Evolutionary conservation across 2,329 filamentous ascomycete genomes (phyloP).

Genomic region (Pseudogymnoascus sp.): DNA sequence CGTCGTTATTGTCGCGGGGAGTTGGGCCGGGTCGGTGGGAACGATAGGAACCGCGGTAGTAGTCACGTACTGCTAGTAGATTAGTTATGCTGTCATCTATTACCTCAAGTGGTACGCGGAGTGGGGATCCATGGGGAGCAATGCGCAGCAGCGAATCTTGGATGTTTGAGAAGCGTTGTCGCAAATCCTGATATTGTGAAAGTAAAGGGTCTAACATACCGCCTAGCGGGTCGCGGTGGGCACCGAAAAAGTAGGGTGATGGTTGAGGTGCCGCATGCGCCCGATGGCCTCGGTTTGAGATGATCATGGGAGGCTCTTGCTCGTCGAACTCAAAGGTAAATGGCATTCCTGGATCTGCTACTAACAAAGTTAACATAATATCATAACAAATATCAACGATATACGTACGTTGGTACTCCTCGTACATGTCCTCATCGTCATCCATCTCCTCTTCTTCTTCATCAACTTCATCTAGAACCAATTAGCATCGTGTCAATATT

Average conservation of each 20-base stretch:
- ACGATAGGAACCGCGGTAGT: constrained; percentile 36
- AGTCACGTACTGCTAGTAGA: constrained; percentile 26
- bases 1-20: constrained; percentile 61
- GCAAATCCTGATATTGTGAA: not conserved
- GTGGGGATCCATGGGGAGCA: not conserved
- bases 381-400: not conserved
- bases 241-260: constrained; percentile 50
- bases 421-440: constrained; percentile 57
- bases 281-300: constrained; percentile 38
- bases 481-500: not conserved
- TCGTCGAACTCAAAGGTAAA: constrained; percentile 45
- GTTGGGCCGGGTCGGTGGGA: constrained; percentile 39
- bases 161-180: not conserved
- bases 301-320: constrained; percentile 39
- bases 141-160: not conserved
- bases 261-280: constrained; percentile 48
- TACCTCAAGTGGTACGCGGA: not conserved
- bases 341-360: constrained; percentile 33
- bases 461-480: constrained; percentile 38
- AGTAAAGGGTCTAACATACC: constrained; percentile 32
- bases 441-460: constrained; percentile 62
- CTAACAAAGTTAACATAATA: constrained; percentile 8
- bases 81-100: constrained; percentile 21
- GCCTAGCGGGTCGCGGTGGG: constrained; percentile 45
- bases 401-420: constrained; percentile 48